Percentiles rank a stretch among this genome's conserved stretches.
phyloP scores from a whole-genome alignment of 148 eudicot genomes.

The Rhododendron mucronatum region DNA sequence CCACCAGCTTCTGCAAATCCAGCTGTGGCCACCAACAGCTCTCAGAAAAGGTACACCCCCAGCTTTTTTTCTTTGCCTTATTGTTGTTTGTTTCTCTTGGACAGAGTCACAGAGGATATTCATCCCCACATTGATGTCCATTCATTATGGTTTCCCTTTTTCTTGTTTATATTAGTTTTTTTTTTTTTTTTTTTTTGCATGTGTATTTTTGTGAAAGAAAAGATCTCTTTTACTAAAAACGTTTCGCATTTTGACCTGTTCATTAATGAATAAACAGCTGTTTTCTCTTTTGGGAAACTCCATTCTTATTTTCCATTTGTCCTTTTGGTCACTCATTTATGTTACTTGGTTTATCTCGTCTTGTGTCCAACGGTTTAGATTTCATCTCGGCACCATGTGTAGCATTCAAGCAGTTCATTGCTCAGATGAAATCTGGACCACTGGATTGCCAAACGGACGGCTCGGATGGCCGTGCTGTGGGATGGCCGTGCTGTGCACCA shows the following conservation, averaged over 20 bases:
- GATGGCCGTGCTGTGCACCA: too few species aligned
- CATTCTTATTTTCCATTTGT: background rate
- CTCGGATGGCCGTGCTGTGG: too few species aligned
- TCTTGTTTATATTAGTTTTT: conserved; percentile 7
- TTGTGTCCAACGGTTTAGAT: background rate
- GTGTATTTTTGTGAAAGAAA: background rate
- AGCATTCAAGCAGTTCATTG: too few species aligned
- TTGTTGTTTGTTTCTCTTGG: conserved; percentile 13
- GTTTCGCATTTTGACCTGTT: background rate
- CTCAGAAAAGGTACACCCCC: conserved; percentile 77
- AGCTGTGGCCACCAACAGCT: conserved; percentile 66
- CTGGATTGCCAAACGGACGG: too few species aligned
- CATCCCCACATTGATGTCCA: conserved; percentile 37
- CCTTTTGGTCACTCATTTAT: background rate
- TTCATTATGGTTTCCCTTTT: conserved; percentile 3
- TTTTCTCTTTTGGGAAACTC: background rate
- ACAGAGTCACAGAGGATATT: conserved; percentile 44
- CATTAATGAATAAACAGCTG: background rate
- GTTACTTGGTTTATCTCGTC: background rate
- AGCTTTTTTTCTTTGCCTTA: conserved; percentile 13
- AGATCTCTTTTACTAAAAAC: background rate
- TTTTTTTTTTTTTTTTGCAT: background rate
- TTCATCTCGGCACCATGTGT: too few species aligned
- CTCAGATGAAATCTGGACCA: too few species aligned
- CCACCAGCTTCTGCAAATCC: conserved; percentile 38